Base-by-base conservation (phyloP, 345 rosid genomes). In the Punica granatum region DNA sequence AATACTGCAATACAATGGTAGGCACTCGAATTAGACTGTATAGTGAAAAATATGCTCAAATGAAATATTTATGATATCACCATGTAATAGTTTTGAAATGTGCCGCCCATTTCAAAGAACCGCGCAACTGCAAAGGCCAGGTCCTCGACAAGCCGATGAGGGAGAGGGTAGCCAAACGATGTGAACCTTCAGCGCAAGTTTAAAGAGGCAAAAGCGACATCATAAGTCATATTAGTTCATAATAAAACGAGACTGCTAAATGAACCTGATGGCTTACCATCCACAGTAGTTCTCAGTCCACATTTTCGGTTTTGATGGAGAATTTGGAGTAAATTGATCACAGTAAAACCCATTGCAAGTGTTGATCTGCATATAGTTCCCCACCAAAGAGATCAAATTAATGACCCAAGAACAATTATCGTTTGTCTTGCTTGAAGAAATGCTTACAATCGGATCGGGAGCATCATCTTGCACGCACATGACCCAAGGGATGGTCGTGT, bases 261-360 rank as follows among this genome's bases (percentile, higher is more conserved):
- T 23, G 31, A 53, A n/a, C 30, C 7, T 21, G 60, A 49, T 46
- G n/a, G 16, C 39, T 69, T 72, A 86, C 92, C 89, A 86, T 72
- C 89, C 92, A 69, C 76, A 71, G 37, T 86, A 86, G 75, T 82
- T 84, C 79, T 86, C 91, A 15, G 88, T 86, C 91, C 91, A 86
- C 72, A 86, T 80, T 65, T 81, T 84, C 2, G 91, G 88, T 66
- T 84, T 86, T 51, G 81, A 75, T 67, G 78, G 84, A 32, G 91
- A 80, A 72, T 84, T 84, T 2, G 91, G 86, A 8, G 75, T 71
- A 62, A 84, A 86, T 54, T 1, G 68, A 66, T 86, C 86, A 37
- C 90, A 86, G 75, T 84, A 86, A 71, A 86, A 82, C 58, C 92
- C 92, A 65, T 86, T 86, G 72, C 92, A 86, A 39, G 92, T 86